Conservation (phyloP, 2,329 filamentous ascomycete species). For the Aspergillus bombycis region DNA sequence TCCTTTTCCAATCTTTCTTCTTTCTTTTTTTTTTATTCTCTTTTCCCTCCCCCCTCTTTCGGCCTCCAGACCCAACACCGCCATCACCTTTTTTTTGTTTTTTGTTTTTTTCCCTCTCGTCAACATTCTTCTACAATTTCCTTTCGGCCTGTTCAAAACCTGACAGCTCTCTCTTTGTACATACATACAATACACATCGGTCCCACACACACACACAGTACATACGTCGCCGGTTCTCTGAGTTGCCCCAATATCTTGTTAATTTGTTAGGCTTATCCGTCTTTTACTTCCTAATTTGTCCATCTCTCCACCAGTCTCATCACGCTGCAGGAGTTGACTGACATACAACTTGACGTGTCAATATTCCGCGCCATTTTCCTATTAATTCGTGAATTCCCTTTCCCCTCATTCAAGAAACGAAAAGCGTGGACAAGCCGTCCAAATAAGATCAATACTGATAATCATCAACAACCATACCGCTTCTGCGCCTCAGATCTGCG, state of each 20-base stretch:
- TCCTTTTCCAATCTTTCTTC: not conserved
- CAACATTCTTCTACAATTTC: not conserved
- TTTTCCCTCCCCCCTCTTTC: not conserved
- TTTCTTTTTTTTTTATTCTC: not conserved
- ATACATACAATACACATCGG: not conserved
- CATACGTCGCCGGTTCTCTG: slow-evolving; percentile 3
- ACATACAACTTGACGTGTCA: slow-evolving; percentile 14
- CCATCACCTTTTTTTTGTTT: not conserved
- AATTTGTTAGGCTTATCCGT: not conserved
- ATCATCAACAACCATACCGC: slow-evolving; percentile 1
- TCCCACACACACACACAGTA: slow-evolving; percentile 1
- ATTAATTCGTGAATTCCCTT: not conserved
- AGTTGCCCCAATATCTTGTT: not conserved
- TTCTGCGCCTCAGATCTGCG: slow-evolving; percentile 22
- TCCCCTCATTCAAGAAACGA: not conserved
- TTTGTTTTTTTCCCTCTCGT: not conserved
- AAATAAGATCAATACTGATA: not conserved
- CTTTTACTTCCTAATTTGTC: slow-evolving; percentile 1
- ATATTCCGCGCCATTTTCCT: slow-evolving; percentile 5
- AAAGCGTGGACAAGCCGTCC: not conserved
- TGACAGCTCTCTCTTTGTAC: slow-evolving; percentile 1
- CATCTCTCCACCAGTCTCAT: slow-evolving; percentile 2
- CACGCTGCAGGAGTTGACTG: slow-evolving; percentile 9
- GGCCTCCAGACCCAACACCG: not conserved
- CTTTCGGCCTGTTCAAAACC: not conserved